Evolutionary conservation across 2,329 filamentous ascomycete species (phyloP), one percentile per base, ranked within the genome.

Genomic region (Orbilia quercus): DNA sequence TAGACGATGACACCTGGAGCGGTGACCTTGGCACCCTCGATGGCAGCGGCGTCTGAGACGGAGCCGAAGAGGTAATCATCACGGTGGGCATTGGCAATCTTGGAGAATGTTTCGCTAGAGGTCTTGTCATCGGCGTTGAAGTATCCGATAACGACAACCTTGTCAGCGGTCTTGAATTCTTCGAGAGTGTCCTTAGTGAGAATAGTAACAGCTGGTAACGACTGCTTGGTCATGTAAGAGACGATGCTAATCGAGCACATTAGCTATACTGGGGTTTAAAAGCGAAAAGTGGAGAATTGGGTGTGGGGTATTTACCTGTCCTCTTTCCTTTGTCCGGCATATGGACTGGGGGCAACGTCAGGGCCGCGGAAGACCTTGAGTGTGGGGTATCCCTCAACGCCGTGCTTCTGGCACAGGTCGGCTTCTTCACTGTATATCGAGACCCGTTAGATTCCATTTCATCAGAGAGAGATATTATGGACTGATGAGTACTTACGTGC

Each of bases 181-280:
- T 93, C 91, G 63, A 97, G 84, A 72, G 89, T 92, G 76, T 94
- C 91, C 82, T 90, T 88, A 78, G 87, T 89, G 72, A 99, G 86
- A 76, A 86, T 80, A 4, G 95, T 97, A 76, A 99, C 93, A 76
- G 95, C 91, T 60, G 95, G 95, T 74, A 99, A 87, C 23, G 91
- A 91, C 84, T 98, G 95, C 88, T 98, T 99, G 82, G 92, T 90
- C 95, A 99, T 99, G 86, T 96, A 98, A 23, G 88, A 90, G 76
- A 89, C 82, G 78, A 90, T 88, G 36, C 85, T 79, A 84, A 83
- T 31, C 18, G n/a, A 50, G 71, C 4, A 18, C 4, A 16, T 62
- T 75, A 45, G 42, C 12, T 20, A 4, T 45, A 16, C 20, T 45
- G n/a, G 20, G 5, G 5, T 18, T 50, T 11, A 51, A n/a, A n/a